A percentile compares a stretch with the other conserved stretches of the same genome.
Evolutionary conservation across 179 eudicot genomes (phyloP).

Genomic region (Patellifolia procumbens): DNA sequence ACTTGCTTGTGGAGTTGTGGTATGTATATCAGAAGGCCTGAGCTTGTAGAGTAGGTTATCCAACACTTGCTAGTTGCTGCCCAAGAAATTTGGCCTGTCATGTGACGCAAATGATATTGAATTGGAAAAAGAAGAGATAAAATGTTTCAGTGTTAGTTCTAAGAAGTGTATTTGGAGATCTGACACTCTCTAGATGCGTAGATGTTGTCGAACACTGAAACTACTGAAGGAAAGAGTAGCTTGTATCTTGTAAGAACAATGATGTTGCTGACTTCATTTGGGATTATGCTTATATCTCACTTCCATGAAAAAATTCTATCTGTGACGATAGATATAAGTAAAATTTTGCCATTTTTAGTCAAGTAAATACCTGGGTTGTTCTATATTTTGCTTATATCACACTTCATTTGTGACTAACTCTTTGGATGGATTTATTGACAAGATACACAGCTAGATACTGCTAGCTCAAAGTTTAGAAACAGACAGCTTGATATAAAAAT

Average conservation of each 20-base stretch:
- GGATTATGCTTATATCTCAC: background rate
- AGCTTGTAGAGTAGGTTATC: background rate
- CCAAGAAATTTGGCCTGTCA: background rate
- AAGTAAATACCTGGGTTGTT: background rate
- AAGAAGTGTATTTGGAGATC: background rate
- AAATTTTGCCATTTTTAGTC: background rate
- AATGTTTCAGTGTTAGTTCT: background rate
- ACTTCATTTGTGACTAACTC: background rate
- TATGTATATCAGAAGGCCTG: background rate
- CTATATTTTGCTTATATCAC: too few relatives aligned
- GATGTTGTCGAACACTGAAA: background rate
- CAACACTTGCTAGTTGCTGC: background rate
- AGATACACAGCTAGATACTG: too few relatives aligned
- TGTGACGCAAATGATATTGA: background rate
- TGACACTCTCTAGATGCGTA: background rate
- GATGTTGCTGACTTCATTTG: background rate
- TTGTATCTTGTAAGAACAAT: background rate
- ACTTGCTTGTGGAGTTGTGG: background rate
- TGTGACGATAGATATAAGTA: background rate
- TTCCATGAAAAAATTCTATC: background rate
- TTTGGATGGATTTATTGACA: background rate
- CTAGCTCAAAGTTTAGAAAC: constrained; percentile 1
- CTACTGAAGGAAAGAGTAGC: background rate
- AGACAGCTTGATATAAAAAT: background rate
- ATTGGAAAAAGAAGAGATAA: background rate